phyloP scores from a whole-genome alignment of 176 grass and related monocot genomes.

The Oryza coarctata region DNA sequence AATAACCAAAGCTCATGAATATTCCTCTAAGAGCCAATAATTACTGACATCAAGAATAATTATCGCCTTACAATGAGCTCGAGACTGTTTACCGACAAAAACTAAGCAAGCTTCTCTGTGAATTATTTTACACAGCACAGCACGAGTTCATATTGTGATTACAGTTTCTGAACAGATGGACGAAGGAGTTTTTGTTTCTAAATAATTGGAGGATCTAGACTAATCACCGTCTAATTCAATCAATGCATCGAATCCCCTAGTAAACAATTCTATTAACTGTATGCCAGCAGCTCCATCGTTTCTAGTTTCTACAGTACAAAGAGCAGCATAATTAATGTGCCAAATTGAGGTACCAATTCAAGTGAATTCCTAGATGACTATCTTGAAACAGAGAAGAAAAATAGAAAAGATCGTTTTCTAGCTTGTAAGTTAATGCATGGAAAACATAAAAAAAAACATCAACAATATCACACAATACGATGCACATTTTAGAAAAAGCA shows the following conservation, averaged over 20 bases:
- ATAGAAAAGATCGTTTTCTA: constrained; percentile 10
- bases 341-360: constrained; percentile 28
- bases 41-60: constrained; percentile 23
- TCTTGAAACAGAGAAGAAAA: background rate
- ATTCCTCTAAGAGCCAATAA: constrained; percentile 16
- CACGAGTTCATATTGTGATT: background rate
- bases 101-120: background rate
- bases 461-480: constrained; percentile 16
- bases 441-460: constrained; percentile 34
- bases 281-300: background rate
- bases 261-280: constrained; percentile 11
- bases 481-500: constrained; percentile 37
- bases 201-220: background rate
- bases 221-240: background rate
- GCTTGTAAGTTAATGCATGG: background rate
- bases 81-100: constrained; percentile 26
- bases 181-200: background rate
- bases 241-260: constrained; percentile 1
- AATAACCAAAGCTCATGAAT: constrained; percentile 6
- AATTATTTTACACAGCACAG: background rate
- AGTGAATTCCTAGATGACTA: constrained; percentile 2
- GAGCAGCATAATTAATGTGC: background rate
- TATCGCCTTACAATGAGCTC: constrained; percentile 27
- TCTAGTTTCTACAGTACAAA: background rate
- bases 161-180: constrained; percentile 11